phyloP scores from a whole-genome alignment of 805 yeast species.

The Starmerella kuoi region DNA sequence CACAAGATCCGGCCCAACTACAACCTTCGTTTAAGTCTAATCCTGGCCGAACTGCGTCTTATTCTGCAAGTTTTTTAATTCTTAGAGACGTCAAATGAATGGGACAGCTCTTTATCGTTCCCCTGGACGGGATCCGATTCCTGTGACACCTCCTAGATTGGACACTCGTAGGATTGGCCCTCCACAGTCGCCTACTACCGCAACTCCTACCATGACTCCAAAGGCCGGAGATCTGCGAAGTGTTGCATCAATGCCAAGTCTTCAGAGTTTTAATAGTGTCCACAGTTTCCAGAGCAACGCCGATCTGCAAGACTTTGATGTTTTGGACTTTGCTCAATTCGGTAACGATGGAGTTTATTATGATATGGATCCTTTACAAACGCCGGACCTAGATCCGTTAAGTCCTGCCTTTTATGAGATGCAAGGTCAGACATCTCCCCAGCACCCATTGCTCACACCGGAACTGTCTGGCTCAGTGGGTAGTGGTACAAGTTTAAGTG shows the following conservation, averaged over 20 bases:
- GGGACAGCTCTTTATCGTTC: too few relatives aligned
- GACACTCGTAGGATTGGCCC: neutral
- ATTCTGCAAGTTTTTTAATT: too few relatives aligned
- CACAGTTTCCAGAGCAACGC: conserved; percentile 1
- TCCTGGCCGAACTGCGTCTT: too few relatives aligned
- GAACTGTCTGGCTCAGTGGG: conserved; percentile 14
- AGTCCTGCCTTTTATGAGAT: conserved; percentile 12
- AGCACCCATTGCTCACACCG: conserved; percentile 11
- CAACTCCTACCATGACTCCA: neutral
- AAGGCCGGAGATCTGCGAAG: conserved; percentile 3
- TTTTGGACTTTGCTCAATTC: neutral
- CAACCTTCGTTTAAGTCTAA: too few relatives aligned
- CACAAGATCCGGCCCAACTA: too few relatives aligned
- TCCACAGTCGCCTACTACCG: conserved; percentile 3
- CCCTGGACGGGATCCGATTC: too few relatives aligned
- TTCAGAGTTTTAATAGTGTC: conserved; percentile 6
- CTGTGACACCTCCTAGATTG: neutral
- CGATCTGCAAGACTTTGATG: conserved; percentile 5
- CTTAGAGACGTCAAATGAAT: too few relatives aligned
- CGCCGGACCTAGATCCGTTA: conserved; percentile 14
- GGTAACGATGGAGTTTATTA: neutral
- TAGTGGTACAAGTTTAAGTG: conserved; percentile 9
- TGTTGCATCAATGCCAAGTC: conserved; percentile 7
- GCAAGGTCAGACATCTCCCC: conserved; percentile 6
- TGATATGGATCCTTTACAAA: conserved; percentile 7